Percentiles rank a stretch among this genome's conserved stretches.
phyloP scores from a whole-genome alignment of 176 grass and related monocot genomes.

The Carex kokanica region DNA sequence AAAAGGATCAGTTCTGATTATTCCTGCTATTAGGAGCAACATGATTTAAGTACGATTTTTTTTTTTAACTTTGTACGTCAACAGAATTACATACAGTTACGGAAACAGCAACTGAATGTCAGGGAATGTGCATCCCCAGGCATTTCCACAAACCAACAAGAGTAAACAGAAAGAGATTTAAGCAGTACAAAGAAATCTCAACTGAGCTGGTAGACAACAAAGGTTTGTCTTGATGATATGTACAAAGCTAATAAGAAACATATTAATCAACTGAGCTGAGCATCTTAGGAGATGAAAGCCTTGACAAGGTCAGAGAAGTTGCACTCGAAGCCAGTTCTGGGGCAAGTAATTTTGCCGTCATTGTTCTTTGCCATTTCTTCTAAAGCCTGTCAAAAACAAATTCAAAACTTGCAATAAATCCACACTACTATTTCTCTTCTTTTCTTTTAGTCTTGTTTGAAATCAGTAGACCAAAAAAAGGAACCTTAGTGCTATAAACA shows the following conservation, averaged over 20 bases:
- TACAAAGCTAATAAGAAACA: slow-evolving; percentile 30
- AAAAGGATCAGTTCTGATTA: not conserved
- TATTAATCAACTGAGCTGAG: slow-evolving; percentile 7
- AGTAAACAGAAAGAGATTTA: not conserved
- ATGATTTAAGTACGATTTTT: not conserved
- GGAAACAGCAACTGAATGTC: not conserved
- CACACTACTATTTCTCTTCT: not conserved
- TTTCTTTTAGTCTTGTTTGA: not conserved
- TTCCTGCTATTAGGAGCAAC: not conserved
- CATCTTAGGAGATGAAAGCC: slow-evolving; percentile 54
- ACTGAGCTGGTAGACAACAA: slow-evolving; percentile 13
- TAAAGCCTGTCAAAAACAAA: slow-evolving; percentile 52
- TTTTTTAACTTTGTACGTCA: not conserved
- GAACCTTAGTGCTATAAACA: slow-evolving; percentile 91
- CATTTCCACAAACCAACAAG: not conserved
- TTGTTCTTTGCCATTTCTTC: slow-evolving; percentile 93
- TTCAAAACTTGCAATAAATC: not conserved
- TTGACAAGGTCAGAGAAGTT: slow-evolving; percentile 71
- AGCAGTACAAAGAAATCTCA: slow-evolving; percentile 4
- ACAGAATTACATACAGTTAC: not conserved
- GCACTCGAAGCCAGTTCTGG: slow-evolving; percentile 56
- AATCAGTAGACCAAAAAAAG: not conserved
- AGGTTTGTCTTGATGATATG: slow-evolving; percentile 12
- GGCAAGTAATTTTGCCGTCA: slow-evolving; percentile 73
- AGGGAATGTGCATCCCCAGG: not conserved